Evolutionary conservation across 2,329 filamentous ascomycete species (phyloP).

Genomic region (Claviceps humidiphila): DNA sequence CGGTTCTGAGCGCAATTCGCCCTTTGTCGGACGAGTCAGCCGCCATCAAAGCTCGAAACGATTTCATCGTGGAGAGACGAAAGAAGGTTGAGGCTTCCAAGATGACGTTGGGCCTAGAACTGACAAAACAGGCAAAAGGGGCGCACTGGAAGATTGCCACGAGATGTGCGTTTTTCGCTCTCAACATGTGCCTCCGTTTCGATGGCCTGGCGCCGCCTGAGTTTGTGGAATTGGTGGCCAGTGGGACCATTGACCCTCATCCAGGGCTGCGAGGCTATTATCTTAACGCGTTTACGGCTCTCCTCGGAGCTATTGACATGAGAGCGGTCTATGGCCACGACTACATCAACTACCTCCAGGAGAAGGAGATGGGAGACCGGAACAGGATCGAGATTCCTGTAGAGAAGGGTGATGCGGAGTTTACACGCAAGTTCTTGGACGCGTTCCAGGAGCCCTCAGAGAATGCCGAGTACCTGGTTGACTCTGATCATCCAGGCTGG

Average conservation of each 20-base stretch:
- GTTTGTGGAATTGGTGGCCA: slow-evolving; percentile 70
- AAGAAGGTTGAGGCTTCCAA: slow-evolving; percentile 74
- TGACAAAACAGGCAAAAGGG: slow-evolving; percentile 61
- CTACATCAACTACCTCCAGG: slow-evolving; percentile 74
- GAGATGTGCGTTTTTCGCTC: slow-evolving; percentile 77
- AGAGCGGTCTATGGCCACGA: slow-evolving; percentile 75
- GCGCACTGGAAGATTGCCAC: slow-evolving; percentile 96
- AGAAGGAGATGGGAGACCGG: slow-evolving; percentile 57
- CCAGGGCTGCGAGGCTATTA: slow-evolving; percentile 74
- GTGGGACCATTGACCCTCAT: slow-evolving; percentile 79
- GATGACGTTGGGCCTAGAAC: slow-evolving; percentile 61
- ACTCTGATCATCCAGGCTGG: slow-evolving; percentile 90
- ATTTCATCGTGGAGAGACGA: slow-evolving; percentile 63
- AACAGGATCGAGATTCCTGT: slow-evolving; percentile 67
- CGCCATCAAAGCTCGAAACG: slow-evolving; percentile 45
- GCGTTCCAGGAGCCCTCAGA: slow-evolving; percentile 60
- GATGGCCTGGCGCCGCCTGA: slow-evolving; percentile 70
- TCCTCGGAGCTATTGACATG: slow-evolving; percentile 80
- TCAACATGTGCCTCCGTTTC: slow-evolving; percentile 85
- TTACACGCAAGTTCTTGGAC: slow-evolving; percentile 66
- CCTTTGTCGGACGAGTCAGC: slow-evolving; percentile 51
- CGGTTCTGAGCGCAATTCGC: slow-evolving; percentile 56
- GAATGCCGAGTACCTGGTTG: slow-evolving; percentile 70
- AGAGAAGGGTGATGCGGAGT: slow-evolving; percentile 58
- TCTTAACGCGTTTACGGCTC: slow-evolving; percentile 57